Percentiles rank a stretch among this genome's conserved stretches.
phyloP scores from a whole-genome alignment of 768 basidiomycete genomes.

The Termitomyces sp. region DNA sequence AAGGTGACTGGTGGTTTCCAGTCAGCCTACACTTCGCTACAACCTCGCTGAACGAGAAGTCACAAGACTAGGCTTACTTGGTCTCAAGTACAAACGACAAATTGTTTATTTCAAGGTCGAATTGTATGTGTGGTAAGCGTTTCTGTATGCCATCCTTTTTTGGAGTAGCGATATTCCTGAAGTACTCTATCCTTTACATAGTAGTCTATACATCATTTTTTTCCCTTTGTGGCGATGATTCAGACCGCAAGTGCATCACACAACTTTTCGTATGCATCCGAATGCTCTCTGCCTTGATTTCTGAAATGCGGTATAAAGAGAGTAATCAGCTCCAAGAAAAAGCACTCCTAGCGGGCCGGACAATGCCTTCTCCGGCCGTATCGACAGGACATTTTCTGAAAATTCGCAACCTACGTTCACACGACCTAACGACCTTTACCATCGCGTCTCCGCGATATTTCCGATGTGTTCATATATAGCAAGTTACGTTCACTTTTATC shows the following conservation, averaged over 20 bases:
- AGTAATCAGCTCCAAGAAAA: neutral
- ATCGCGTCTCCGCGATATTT: neutral
- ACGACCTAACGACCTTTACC: too few relatives aligned
- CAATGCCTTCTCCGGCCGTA: neutral
- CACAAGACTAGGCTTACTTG: neutral
- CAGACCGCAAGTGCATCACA: too few relatives aligned
- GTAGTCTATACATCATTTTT: too few relatives aligned
- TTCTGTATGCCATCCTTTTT: too few relatives aligned
- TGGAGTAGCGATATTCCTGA: too few relatives aligned
- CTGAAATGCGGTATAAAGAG: neutral
- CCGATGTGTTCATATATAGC: neutral
- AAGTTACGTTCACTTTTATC: neutral
- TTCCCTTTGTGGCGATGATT: neutral
- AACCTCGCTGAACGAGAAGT: neutral
- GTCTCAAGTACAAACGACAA: neutral
- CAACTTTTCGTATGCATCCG: neutral
- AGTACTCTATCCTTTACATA: neutral
- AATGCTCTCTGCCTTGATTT: neutral
- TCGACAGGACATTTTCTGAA: neutral
- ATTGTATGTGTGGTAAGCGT: too few relatives aligned
- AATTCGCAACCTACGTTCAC: neutral
- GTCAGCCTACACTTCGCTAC: neutral
- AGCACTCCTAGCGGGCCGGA: neutral
- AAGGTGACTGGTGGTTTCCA: neutral
- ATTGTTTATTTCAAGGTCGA: neutral